phyloP scores from a whole-genome alignment of 352 stramenopile genomes.

The Globisporangium radiosum region DNA sequence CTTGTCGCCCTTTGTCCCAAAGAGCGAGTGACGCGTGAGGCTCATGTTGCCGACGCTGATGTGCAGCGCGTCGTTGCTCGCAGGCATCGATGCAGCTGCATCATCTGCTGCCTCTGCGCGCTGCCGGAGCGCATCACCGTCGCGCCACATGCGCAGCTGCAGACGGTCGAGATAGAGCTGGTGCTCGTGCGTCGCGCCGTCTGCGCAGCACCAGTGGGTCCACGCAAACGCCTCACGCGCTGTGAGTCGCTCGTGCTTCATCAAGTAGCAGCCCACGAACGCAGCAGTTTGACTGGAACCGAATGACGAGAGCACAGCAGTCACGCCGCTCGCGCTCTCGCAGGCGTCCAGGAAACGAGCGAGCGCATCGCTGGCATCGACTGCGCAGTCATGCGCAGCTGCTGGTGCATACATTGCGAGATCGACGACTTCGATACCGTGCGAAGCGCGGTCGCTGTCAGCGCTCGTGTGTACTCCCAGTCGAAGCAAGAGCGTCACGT shows the following conservation, averaged over 20 bases:
- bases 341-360: constrained; percentile 83
- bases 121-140: constrained; percentile 36
- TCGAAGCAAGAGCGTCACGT: constrained; percentile 88
- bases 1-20: constrained; percentile 30
- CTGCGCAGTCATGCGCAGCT: constrained; percentile 53
- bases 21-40: constrained; percentile 41
- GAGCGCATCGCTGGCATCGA: constrained; percentile 35
- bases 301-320: constrained; percentile 56
- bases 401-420: constrained; percentile 56
- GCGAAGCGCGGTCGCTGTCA: constrained; percentile 49
- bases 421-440: constrained; percentile 88
- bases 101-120: neutral
- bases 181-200: constrained; percentile 75
- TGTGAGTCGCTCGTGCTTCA: constrained; percentile 96
- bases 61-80: constrained; percentile 11
- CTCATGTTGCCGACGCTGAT: constrained; percentile 67
- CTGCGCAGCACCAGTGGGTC: constrained; percentile 92
- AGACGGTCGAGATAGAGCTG: constrained; percentile 89
- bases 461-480: constrained; percentile 92
- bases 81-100: neutral
- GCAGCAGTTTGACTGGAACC: constrained; percentile 88
- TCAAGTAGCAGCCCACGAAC: constrained; percentile 96
- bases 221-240: constrained; percentile 93
- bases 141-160: constrained; percentile 68
- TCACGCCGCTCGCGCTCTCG: constrained; percentile 57